Evolutionary conservation across 169 alveolate genomes (phyloP), one percentile per base, ranked within the genome.

Genomic region (Plasmodium sp.): DNA sequence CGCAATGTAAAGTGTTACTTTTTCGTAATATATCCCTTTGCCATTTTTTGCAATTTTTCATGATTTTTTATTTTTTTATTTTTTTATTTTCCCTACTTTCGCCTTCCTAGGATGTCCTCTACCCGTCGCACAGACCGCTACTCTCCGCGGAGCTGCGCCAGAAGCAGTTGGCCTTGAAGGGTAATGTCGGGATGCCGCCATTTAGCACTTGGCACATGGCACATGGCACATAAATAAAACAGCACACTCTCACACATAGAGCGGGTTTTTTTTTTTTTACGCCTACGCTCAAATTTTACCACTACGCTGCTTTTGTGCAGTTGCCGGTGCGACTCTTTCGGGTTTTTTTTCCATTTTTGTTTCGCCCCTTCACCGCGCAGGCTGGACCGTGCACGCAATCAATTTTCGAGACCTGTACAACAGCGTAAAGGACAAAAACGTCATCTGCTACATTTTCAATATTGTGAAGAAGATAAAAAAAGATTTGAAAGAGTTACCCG

Each of bases 151-250:
- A 86, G 16, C 62, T 86, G 16, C 56, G 94, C 27, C 94, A 86
- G 72, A 86, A 86, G n/a, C 94, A 86, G 34, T 81, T 86, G 16
- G 94, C 94, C 72, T 77, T 86, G 71, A 86, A 86, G 81, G 94
- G 94, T 86, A 77, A 75, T 27, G 31, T 27, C 14, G 34, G n/a
- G 5, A 18, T 67, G 77, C 5, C 36, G 16, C 77, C 39, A 0
- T 22, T 67, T 67, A 2, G n/a, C 77, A 67, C 43, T 22, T 67
- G 77, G 5, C 77, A 67, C 77, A 67, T 18, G 27, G 27, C 39
- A 0, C 27, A 22, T 67, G 77, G 5, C 77, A 67, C 77, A 67
- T 18, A 67, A 22, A 18, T 67, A 67, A 67, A 67, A 62, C 36
- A 62, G 39, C 34, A 62, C 77, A 62, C 12, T 12, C 5, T 12